Percentiles rank a stretch among this genome's conserved stretches.
These are phyloP conservation scores for Hypoxylon sp. DNA, from an alignment of 2,329 filamentous ascomycete species.

Conservation along the genomic window DNA sequence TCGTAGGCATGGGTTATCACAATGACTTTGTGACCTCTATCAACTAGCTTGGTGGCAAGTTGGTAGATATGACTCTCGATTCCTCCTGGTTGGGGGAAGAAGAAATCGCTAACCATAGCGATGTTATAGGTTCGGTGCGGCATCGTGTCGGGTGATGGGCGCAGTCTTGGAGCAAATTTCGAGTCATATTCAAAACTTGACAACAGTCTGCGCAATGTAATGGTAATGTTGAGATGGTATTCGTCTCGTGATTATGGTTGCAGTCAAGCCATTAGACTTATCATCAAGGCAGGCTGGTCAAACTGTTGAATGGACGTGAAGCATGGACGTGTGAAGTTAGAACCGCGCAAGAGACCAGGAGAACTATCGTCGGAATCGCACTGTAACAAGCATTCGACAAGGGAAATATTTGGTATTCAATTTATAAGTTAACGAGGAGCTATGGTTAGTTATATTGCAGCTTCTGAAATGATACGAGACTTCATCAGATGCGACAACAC, in stretches of 20 bases:
- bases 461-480: not conserved
- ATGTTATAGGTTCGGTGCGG: slow-evolving; percentile 75
- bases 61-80: slow-evolving; percentile 99
- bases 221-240: not conserved
- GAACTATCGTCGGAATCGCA: slow-evolving; percentile 4
- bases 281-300: not conserved
- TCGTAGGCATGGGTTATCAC: slow-evolving; percentile 97
- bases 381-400: not conserved
- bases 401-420: not conserved
- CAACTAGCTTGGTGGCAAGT: slow-evolving; percentile 93
- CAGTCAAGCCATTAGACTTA: slow-evolving; percentile 12
- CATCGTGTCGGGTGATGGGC: slow-evolving; percentile 58
- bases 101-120: slow-evolving; percentile 98
- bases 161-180: slow-evolving; percentile 21
- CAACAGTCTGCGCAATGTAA: not conserved
- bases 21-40: slow-evolving; percentile 97
- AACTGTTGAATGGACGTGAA: slow-evolving; percentile 2
- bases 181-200: slow-evolving; percentile 45
- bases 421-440: not conserved
- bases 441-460: not conserved
- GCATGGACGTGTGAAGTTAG: not conserved
- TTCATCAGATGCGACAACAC: not conserved
- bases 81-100: slow-evolving; percentile 97
- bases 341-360: not conserved
- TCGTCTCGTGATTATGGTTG: not conserved